A percentile compares a stretch with the other conserved stretches of the same genome.
Evolutionary conservation across 2,329 filamentous ascomycete genomes (phyloP).

Genomic region (Xylaria sp.): DNA sequence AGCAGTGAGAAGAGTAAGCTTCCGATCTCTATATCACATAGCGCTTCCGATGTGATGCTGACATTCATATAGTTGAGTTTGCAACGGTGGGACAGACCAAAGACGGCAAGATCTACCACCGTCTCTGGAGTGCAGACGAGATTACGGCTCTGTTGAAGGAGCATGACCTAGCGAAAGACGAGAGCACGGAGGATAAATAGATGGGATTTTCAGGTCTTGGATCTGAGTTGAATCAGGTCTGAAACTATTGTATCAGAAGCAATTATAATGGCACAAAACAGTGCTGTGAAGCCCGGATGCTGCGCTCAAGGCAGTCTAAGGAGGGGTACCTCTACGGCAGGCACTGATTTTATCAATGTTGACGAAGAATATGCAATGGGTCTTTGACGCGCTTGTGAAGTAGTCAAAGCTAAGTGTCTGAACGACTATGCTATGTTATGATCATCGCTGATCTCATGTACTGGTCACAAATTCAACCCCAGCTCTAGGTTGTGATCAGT

Average conservation of each 20-base stretch:
- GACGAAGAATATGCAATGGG: background rate
- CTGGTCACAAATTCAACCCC: background rate
- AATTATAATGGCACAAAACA: conserved; percentile 10
- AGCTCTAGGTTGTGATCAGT: background rate
- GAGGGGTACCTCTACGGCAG: background rate
- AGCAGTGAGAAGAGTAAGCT: conserved; percentile 97
- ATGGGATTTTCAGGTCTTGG: conserved; percentile 2
- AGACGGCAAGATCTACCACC: conserved; percentile 96
- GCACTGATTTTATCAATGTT: background rate
- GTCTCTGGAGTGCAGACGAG: conserved; percentile 95
- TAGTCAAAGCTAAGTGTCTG: background rate
- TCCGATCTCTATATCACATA: background rate
- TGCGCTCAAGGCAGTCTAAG: background rate
- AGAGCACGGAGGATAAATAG: conserved; percentile 69
- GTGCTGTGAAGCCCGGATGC: background rate
- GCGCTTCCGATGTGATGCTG: conserved; percentile 26
- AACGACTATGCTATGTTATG: background rate
- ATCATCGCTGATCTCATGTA: background rate
- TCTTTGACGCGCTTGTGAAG: background rate
- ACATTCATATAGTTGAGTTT: conserved; percentile 75
- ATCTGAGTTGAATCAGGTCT: conserved; percentile 6
- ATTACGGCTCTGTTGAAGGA: conserved; percentile 93
- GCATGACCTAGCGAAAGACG: conserved; percentile 89
- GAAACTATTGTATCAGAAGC: conserved; percentile 26
- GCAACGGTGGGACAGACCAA: conserved; percentile 96